A percentile compares a stretch with the other conserved stretches of the same genome.
Evolutionary conservation across 345 rosid species (phyloP).

Genomic region (Euphorbia lathyris): DNA sequence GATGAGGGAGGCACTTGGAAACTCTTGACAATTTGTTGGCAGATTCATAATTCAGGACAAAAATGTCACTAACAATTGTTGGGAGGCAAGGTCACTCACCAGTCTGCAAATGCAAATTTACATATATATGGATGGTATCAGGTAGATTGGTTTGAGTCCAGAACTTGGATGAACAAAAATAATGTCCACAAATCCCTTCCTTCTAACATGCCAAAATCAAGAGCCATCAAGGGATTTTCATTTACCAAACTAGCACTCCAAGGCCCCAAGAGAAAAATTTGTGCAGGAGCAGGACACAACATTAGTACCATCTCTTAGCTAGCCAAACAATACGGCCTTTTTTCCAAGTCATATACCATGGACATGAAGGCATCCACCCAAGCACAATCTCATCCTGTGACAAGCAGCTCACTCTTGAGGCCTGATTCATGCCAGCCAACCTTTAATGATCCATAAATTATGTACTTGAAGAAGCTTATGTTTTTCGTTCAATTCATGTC

Average conservation of each 20-base stretch:
- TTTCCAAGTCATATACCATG: not conserved
- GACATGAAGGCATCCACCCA: not conserved
- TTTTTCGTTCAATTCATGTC: not conserved
- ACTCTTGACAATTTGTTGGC: not conserved
- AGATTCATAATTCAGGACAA: not conserved
- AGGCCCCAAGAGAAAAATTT: not conserved
- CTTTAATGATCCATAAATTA: constrained; percentile 14
- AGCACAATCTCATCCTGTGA: not conserved
- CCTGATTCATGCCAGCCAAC: constrained; percentile 11
- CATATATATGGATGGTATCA: not conserved
- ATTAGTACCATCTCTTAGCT: not conserved
- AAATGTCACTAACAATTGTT: not conserved
- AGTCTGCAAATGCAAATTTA: not conserved
- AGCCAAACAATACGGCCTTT: not conserved
- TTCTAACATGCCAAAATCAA: not conserved
- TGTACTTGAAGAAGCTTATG: constrained; percentile 5
- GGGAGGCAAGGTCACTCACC: not conserved
- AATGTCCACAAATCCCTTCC: not conserved
- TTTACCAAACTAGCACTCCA: not conserved
- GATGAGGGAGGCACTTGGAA: not conserved
- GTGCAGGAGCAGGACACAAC: not conserved
- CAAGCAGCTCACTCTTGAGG: not conserved
- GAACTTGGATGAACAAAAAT: not conserved
- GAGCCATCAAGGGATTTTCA: not conserved
- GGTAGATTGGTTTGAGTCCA: not conserved